phyloP scores from a whole-genome alignment of 805 yeast species.

The Brettanomyces naardenensis region DNA sequence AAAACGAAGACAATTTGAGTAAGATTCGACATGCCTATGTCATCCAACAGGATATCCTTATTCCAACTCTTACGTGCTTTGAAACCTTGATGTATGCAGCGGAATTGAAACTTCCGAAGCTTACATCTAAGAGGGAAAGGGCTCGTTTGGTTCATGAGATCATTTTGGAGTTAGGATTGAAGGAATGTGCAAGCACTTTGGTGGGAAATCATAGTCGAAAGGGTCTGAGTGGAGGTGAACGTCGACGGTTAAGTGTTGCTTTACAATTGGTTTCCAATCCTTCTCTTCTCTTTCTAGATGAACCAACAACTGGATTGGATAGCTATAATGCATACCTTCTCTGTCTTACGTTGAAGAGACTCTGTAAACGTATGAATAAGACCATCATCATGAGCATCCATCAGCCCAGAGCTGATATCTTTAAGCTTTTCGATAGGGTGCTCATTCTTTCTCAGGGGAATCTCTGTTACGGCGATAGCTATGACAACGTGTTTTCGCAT shows the following conservation, averaged over 20 bases:
- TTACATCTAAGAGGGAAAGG: conserved; percentile 37
- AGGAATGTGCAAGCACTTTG: conserved; percentile 50
- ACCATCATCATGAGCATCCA: conserved; percentile 73
- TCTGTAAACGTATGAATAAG: conserved; percentile 49
- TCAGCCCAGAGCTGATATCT: conserved; percentile 77
- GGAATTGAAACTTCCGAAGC: conserved; percentile 51
- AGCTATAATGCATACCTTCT: conserved; percentile 65
- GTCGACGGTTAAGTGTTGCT: conserved; percentile 68
- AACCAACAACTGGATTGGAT: conserved; percentile 85
- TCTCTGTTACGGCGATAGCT: conserved; percentile 37
- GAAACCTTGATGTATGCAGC: conserved; percentile 71
- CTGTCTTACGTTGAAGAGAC: conserved; percentile 49
- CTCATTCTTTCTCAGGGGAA: conserved; percentile 61
- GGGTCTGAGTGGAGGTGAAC: conserved; percentile 82
- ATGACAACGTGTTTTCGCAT: conserved; percentile 33
- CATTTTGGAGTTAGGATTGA: conserved; percentile 55
- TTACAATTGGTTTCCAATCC: conserved; percentile 74
- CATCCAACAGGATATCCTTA: conserved; percentile 65
- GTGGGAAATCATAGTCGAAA: conserved; percentile 41
- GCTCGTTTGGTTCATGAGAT: conserved; percentile 47
- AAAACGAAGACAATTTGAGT: conserved; percentile 24
- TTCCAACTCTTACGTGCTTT: conserved; percentile 63
- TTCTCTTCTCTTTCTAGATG: conserved; percentile 69
- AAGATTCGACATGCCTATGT: conserved; percentile 49
- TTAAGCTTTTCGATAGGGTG: conserved; percentile 57